Percentiles rank a stretch among this genome's conserved stretches.
Evolutionary conservation across 2,329 filamentous ascomycete species (phyloP).

Genomic region (Aspergillus pseudonomiae): DNA sequence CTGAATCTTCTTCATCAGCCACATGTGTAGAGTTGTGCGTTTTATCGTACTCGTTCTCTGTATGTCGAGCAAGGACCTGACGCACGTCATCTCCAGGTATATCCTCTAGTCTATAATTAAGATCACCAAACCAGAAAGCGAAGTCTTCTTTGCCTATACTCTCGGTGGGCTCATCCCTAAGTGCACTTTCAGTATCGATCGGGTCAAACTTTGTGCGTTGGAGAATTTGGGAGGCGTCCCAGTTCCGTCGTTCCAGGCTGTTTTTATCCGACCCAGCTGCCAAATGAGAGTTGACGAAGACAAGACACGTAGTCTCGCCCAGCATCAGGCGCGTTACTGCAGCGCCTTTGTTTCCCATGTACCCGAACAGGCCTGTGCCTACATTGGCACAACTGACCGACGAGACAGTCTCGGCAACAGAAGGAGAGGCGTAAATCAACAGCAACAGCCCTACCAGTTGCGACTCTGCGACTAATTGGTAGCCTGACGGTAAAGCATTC

Average conservation of each 20-base stretch:
- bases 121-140: slow-evolving; percentile 92
- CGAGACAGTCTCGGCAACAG: slow-evolving; percentile 72
- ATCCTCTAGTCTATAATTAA: slow-evolving; percentile 90
- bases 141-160: slow-evolving; percentile 89
- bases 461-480: slow-evolving; percentile 74
- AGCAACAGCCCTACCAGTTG: slow-evolving; percentile 85
- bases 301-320: slow-evolving; percentile 84
- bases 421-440: slow-evolving; percentile 81
- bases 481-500: slow-evolving; percentile 74
- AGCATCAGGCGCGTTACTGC: slow-evolving; percentile 79
- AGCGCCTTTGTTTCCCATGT: slow-evolving; percentile 95
- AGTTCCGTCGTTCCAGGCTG: slow-evolving; percentile 80
- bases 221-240: slow-evolving; percentile 82
- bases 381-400: slow-evolving; percentile 81
- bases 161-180: slow-evolving; percentile 59
- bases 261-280: slow-evolving; percentile 80
- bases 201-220: slow-evolving; percentile 77
- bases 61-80: slow-evolving; percentile 79
- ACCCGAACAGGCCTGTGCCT: slow-evolving; percentile 87
- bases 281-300: slow-evolving; percentile 90
- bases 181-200: slow-evolving; percentile 64
- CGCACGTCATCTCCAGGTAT: slow-evolving; percentile 90
- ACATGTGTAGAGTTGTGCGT: slow-evolving; percentile 39
- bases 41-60: slow-evolving; percentile 73
- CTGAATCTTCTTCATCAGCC: slow-evolving; percentile 13